Evolutionary conservation across 2,329 filamentous ascomycete genomes (phyloP), one percentile per base, ranked within the genome.

Genomic region (Xylaria sp.): DNA sequence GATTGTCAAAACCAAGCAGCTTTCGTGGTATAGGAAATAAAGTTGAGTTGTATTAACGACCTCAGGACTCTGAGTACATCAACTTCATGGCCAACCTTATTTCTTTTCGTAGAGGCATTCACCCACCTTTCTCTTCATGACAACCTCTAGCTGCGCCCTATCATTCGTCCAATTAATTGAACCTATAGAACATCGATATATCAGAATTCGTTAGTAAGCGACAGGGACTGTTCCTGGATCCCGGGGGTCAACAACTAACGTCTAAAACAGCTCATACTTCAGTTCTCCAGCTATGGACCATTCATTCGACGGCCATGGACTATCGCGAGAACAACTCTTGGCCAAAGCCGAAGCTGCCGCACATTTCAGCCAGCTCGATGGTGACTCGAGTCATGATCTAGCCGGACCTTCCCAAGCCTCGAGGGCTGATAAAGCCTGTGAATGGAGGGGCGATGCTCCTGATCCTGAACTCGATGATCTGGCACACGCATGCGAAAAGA

Each of bases 391-490:
- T 10, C 56, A 48, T 7, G 23, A 31, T 36, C 36, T 15, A 46
- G 31, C 33, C 28, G 42, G 48, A 28, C 23, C 13, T 11, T 20
- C 51, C 6, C 33, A 20, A 51, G 11, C 48, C 15, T 13, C 49
- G 38, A 49, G 11, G 10, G 63, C 70, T 17, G 60, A 61, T 38
- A 71, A 71, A 17, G 60, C 59, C 20, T 78, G 75, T 70, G 71
- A 71, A 26, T 77, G 74, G 76, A 66, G 57, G 28, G 74, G 72
- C 10, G 75, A 78, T 62, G 33, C 71, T 46, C 69, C 72, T 17
- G 75, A 76, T 26, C 72, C 73, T 9, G 72, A 75, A 56, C 63
- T 73, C 15, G 75, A 77, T 40, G 75, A 77, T 54, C 73, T 77
- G 15, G 73, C 73, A 17, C 69, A 74, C 5, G 54, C 67, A 31